Base-by-base conservation (phyloP, 495 filamentous ascomycete genomes). In the Achaetomiella virescens region DNA sequence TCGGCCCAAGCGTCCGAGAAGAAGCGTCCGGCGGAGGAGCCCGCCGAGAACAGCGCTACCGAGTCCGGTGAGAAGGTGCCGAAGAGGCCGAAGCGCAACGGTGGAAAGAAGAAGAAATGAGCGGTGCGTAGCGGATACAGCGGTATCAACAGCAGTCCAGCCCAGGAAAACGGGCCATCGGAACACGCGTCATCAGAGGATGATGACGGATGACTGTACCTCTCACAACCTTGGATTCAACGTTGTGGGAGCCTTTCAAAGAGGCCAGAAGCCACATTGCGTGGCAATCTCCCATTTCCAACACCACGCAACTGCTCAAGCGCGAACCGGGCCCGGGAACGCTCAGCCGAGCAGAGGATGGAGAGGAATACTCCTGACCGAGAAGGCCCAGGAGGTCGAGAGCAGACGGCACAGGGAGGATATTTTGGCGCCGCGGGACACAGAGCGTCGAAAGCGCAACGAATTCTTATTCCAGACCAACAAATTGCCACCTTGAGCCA, bases 21-120 rank as follows among this genome's bases (percentile, higher is more conserved):
- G 54, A 70, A 75, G 64, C 71, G 72, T 24, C 64, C 68, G 29
- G 66, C 66, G 18, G 72, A 67, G 18, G 65, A 63, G 3, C 29
- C 48, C 24, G n/a, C 57, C 6, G 62, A 55, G n/a, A 63, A 35
- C 14, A 35, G 41, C 35, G 15, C 45, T 4, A 48, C 15, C 12
- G 25, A 60, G 21, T 15, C 47, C 9, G 21, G 45, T 8, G 62
- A 65, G 20, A 62, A 68, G 44, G 31, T 48, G n/a, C n/a, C 50
- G 2, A 64, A 63, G 50, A 31, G 59, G 43, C 57, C 61, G 18
- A 65, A 63, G 54, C 66, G 66, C 45, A 66, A 68, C 22, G 67
- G 61, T 6, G 36, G 49, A 3, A 70, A 62, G 54, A 66, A 64
- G 37, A 58, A 58, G 35, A 71, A 64, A 52, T 64, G 48, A 59